Base-by-base conservation (phyloP, 2,329 filamentous ascomycete species). In the Pyricularia sp. region DNA sequence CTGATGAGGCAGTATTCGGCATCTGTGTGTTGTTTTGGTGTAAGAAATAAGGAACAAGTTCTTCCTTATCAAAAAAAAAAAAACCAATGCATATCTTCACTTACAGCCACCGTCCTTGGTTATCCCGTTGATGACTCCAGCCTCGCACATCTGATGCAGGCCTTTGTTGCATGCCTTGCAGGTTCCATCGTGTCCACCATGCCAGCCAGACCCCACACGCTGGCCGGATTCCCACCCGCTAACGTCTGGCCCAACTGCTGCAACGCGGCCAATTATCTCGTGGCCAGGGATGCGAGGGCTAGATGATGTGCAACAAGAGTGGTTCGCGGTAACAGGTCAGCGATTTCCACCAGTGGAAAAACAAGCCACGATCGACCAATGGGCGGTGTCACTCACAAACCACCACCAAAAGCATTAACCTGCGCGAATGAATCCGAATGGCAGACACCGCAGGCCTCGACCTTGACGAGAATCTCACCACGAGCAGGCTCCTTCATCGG, bases 361-460 rank as follows among this genome's bases (percentile, higher is more conserved):
- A 1, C 2, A n/a, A n/a, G 2, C 12, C 42, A 9, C 42, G 42
- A 50, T 50, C 17, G 17, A 50, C 17, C 42, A 50, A 50, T n/a
- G 17, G 42, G 11, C 5, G 7, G 20, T 9, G 42, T n/a, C 42
- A 50, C 42, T 50, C 42, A 50, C 42, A 50, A 81, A 17, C 92
- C 91, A 75, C 92, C 93, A 74, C 92, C 76, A 0, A 77, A 76
- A 65, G 75, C 79, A 72, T 89, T 86, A 26, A 86, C 81, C 77
- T 83, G 80, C 1, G 85, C 77, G 68, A 76, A 78, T 25, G 78
- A 70, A 73, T 93, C 91, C 0, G 84, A 85, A 76, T 88, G 88
- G 77, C 91, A 93, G 66, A 94, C 85, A 63, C 91, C 91, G 72
- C 88, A 92, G 6, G 90, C 90, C 10, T 88, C 80, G 2, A 92